phyloP scores from a whole-genome alignment of 345 rosid species.

The Murraya paniculata region DNA sequence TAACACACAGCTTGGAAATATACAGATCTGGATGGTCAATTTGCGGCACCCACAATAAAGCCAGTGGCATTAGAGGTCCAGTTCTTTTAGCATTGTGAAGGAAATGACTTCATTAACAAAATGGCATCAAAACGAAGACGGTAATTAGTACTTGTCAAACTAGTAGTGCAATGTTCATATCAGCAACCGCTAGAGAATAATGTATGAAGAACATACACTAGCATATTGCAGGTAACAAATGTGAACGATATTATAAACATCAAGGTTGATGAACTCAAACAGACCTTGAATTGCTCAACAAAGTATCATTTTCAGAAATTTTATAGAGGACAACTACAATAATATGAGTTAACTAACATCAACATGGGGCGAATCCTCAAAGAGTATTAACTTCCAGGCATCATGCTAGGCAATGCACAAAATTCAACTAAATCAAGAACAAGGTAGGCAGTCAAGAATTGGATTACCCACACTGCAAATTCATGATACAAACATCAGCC shows the following conservation, averaged over 20 bases:
- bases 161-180: not conserved
- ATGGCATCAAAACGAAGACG: not conserved
- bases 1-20: not conserved
- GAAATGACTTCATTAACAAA: not conserved
- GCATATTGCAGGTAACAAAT: not conserved
- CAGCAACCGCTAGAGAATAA: not conserved
- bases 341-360: not conserved
- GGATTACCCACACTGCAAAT: not conserved
- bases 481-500: not conserved
- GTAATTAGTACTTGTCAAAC: not conserved
- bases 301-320: not conserved
- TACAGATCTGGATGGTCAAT: not conserved
- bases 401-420: not conserved
- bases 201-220: not conserved
- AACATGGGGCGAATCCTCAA: not conserved
- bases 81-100: no score
- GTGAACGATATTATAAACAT: not conserved
- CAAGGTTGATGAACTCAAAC: conserved; percentile 3
- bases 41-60: not conserved
- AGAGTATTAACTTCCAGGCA: not conserved
- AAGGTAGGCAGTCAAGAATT: not conserved
- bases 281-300: not conserved
- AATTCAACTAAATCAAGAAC: conserved; percentile 6
- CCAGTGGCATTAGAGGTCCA: not conserved
- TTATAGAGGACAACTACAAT: not conserved